Evolutionary conservation across 1,139 yeast genomes (phyloP).

Genomic region (Geotrichum aggregatum): DNA sequence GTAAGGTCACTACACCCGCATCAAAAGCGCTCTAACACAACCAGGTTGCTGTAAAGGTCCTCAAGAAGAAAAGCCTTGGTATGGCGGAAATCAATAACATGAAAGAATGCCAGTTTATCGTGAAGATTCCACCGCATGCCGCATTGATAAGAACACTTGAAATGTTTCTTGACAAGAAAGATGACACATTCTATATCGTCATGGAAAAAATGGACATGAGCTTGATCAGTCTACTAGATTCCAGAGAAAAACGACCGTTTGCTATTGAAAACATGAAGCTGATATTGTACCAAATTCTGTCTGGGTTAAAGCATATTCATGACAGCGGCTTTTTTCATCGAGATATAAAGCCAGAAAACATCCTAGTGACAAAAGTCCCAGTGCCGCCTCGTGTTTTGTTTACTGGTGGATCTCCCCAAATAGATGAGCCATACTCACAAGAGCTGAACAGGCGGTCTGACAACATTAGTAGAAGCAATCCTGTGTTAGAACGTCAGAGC

Average conservation of each 20-base stretch:
- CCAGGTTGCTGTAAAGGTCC: conserved; percentile 75
- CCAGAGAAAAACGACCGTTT: conserved; percentile 49
- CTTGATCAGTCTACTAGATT: conserved; percentile 51
- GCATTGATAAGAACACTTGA: conserved; percentile 72
- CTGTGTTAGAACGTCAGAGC: neutral
- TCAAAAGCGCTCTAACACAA: conserved; percentile 17
- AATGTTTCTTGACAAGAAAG: conserved; percentile 62
- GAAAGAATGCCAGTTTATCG: conserved; percentile 71
- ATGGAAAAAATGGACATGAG: conserved; percentile 89
- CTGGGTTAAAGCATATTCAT: conserved; percentile 82
- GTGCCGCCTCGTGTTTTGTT: conserved; percentile 12
- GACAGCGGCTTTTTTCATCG: conserved; percentile 71
- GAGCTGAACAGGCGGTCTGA: neutral
- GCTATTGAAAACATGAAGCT: conserved; percentile 58
- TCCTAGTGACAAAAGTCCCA: conserved; percentile 50
- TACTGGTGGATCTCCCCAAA: neutral
- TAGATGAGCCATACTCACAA: conserved; percentile 1
- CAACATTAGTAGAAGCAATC: neutral
- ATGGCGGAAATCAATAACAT: conserved; percentile 58
- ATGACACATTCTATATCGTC: conserved; percentile 64
- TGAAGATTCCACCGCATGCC: conserved; percentile 65
- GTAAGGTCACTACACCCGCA: neutral
- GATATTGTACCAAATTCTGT: conserved; percentile 61
- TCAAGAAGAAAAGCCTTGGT: conserved; percentile 52
- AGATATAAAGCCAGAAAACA: conserved; percentile 90